Evolutionary conservation across 352 stramenopile species (phyloP).

Genomic region (Pythium vanterpoolii): DNA sequence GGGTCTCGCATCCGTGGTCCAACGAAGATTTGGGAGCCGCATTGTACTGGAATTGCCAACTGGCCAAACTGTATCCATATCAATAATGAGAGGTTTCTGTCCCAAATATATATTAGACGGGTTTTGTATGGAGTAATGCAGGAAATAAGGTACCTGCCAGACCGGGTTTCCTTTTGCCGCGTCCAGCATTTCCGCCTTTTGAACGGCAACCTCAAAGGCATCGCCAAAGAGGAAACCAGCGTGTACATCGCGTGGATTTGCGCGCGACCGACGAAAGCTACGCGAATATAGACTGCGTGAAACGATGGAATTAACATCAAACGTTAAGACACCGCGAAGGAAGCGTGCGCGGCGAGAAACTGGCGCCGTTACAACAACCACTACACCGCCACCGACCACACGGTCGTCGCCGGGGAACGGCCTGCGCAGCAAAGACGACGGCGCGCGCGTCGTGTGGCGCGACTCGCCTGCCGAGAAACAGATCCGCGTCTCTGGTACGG

Average conservation of each 20-base stretch:
- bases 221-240: conserved; percentile 8
- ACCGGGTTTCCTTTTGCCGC: conserved; percentile 9
- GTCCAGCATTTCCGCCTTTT: conserved; percentile 5
- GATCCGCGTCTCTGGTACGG: conserved; percentile 67
- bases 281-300: not conserved
- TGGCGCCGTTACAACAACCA: conserved; percentile 24
- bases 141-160: not conserved
- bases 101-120: not conserved
- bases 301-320: conserved; percentile 7
- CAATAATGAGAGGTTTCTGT: not conserved
- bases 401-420: conserved; percentile 13
- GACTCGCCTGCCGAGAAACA: conserved; percentile 80
- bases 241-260: conserved; percentile 5
- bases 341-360: conserved; percentile 47
- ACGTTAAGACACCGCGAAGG: conserved; percentile 24
- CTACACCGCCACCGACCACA: conserved; percentile 7
- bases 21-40: too few relatives aligned
- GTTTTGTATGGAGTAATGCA: not conserved
- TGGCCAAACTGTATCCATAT: not conserved
- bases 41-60: not conserved
- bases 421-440: conserved; percentile 16
- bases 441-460: conserved; percentile 64
- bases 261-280: not conserved
- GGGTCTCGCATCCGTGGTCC: too few relatives aligned
- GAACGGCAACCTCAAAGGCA: conserved; percentile 4